Evolutionary conservation across 2,329 filamentous ascomycete species (phyloP).

Genomic region (Phialemonium atrogriseum): DNA sequence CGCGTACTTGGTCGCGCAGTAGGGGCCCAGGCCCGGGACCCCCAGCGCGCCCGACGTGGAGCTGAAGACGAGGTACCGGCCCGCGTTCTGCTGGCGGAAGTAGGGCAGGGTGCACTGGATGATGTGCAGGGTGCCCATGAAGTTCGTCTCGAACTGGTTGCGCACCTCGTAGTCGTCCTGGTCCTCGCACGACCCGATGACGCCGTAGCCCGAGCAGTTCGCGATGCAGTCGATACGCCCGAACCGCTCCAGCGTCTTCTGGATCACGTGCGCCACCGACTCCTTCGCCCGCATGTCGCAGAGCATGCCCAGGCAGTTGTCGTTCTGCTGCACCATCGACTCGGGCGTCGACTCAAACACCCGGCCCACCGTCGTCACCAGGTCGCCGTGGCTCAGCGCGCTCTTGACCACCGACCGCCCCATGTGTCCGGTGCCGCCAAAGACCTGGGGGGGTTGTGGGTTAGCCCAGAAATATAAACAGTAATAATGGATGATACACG

Average conservation of each 20-base stretch:
- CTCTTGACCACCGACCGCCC: constrained; percentile 81
- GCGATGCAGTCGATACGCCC: constrained; percentile 80
- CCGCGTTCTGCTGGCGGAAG: constrained; percentile 66
- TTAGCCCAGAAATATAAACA: constrained; percentile 5
- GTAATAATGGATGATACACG: constrained; percentile 3
- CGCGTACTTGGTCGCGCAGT: constrained; percentile 95
- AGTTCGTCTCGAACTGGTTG: constrained; percentile 96
- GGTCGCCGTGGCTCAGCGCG: constrained; percentile 71
- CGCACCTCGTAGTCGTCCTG: constrained; percentile 92
- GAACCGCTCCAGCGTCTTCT: constrained; percentile 64
- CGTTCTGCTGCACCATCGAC: constrained; percentile 63
- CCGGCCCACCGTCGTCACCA: constrained; percentile 79
- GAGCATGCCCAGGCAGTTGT: constrained; percentile 69
- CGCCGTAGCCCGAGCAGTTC: constrained; percentile 91
- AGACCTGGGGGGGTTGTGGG: constrained; percentile 53
- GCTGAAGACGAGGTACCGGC: constrained; percentile 90
- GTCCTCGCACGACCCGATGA: constrained; percentile 93
- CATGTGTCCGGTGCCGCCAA: constrained; percentile 96
- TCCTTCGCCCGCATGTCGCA: constrained; percentile 83
- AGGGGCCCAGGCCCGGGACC: constrained; percentile 85
- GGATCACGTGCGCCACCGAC: constrained; percentile 66
- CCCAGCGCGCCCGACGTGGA: constrained; percentile 88
- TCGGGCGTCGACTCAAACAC: constrained; percentile 66
- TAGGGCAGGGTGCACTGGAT: constrained; percentile 82
- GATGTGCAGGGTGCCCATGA: constrained; percentile 91